Conservation (phyloP, 129 eudicot species). For the Tagetes patula region DNA sequence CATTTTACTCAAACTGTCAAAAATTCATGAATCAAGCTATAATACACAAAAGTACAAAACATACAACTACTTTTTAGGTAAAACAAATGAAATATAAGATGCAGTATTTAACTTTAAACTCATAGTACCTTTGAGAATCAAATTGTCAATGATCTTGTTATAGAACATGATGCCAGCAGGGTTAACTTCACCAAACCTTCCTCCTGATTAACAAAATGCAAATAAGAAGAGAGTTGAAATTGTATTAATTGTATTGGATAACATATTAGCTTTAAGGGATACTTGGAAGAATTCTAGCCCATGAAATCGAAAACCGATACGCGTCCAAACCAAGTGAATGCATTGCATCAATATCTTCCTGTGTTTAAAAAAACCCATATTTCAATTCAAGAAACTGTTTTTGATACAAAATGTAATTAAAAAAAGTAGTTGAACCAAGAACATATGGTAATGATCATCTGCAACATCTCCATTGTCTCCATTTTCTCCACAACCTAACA, state of each 20-base stretch:
- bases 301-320: conserved; percentile 76
- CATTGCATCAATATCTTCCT: conserved; percentile 77
- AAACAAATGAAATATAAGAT: background rate
- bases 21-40: conserved; percentile 1
- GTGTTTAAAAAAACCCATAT: conserved; percentile 2
- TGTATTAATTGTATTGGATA: background rate
- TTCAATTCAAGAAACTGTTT: background rate
- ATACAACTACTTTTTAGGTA: background rate
- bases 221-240: background rate
- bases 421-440: background rate
- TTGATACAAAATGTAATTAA: background rate
- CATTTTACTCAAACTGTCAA: background rate
- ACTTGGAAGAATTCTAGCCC: conserved; percentile 80
- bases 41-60: background rate
- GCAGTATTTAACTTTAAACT: background rate
- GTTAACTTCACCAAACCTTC: conserved; percentile 67
- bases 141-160: conserved; percentile 54
- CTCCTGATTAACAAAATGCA: conserved; percentile 29
- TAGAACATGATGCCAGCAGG: conserved; percentile 58
- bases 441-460: conserved; percentile 81
- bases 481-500: conserved; percentile 38
- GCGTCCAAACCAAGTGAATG: conserved; percentile 67
- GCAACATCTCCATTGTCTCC: conserved; percentile 68
- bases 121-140: conserved; percentile 54
- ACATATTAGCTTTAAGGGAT: background rate